Conservation (phyloP, 306 rosid genomes). For the Prinsepia uniflora region DNA sequence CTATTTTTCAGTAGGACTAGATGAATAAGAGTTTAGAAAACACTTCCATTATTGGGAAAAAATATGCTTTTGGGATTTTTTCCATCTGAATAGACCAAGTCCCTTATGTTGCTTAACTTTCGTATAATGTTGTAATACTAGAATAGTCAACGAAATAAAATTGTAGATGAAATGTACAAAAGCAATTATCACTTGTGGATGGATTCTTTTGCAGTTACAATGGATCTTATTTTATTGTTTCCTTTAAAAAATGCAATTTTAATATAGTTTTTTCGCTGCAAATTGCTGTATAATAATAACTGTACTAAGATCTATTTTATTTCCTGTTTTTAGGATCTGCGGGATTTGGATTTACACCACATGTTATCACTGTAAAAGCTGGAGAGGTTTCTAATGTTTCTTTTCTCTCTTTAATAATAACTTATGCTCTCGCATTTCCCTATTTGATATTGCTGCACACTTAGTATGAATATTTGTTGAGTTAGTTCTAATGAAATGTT, state of each 20-base stretch:
- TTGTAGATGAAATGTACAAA: background rate
- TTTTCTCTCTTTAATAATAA: background rate
- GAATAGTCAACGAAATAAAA: background rate
- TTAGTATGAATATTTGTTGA: background rate
- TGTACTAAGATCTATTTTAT: background rate
- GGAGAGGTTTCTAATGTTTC: slow-evolving; percentile 56
- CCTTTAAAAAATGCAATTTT: background rate
- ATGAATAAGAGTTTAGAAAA: background rate
- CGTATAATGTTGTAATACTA: background rate
- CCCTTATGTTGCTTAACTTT: background rate
- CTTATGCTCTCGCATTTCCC: background rate
- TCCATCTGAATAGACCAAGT: background rate
- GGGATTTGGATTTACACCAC: slow-evolving; percentile 44
- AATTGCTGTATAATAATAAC: background rate
- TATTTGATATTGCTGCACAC: slow-evolving; percentile 4
- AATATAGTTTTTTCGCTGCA: background rate
- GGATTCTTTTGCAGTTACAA: background rate
- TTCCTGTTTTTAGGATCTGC: slow-evolving; percentile 44
- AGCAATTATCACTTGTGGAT: background rate
- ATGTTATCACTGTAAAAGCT: slow-evolving; percentile 60
- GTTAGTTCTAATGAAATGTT: background rate
- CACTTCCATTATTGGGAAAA: background rate
- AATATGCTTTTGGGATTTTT: background rate
- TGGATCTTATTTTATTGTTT: background rate
- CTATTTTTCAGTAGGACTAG: background rate